phyloP scores from a whole-genome alignment of 148 eudicot species.

The Silene uniflora region DNA sequence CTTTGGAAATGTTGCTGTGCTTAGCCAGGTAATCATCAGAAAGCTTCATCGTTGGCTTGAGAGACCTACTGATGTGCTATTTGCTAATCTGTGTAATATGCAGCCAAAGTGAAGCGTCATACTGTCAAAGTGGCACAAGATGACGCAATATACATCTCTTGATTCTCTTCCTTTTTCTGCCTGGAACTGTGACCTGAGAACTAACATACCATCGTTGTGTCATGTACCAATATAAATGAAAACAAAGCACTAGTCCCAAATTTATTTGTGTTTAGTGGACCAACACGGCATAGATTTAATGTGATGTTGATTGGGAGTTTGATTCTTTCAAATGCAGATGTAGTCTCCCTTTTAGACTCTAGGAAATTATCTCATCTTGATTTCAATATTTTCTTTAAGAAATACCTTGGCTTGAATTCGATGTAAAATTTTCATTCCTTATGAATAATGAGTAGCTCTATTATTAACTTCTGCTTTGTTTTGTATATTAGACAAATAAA shows the following conservation, averaged over 20 bases:
- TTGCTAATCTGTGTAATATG: not conserved
- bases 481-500: slow-evolving; percentile 72
- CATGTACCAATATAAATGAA: not conserved
- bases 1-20: slow-evolving; percentile 96
- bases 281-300: not conserved
- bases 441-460: not conserved
- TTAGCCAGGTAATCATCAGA: slow-evolving; percentile 69
- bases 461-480: slow-evolving; percentile 11
- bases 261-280: not conserved
- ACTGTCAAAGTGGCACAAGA: not conserved
- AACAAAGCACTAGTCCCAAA: too few species aligned
- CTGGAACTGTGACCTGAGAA: not conserved
- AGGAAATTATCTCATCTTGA: not conserved
- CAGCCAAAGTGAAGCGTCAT: not conserved
- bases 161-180: not conserved
- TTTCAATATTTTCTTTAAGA: not conserved
- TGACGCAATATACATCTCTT: not conserved
- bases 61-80: not conserved
- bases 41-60: not conserved
- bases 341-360: not conserved
- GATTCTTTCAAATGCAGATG: not conserved
- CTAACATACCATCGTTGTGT: not conserved
- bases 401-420: not conserved
- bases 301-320: too few species aligned
- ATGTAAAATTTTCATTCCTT: not conserved